Evolutionary conservation across 2,329 filamentous ascomycete species (phyloP).

Genomic region (Penicillium sp.): DNA sequence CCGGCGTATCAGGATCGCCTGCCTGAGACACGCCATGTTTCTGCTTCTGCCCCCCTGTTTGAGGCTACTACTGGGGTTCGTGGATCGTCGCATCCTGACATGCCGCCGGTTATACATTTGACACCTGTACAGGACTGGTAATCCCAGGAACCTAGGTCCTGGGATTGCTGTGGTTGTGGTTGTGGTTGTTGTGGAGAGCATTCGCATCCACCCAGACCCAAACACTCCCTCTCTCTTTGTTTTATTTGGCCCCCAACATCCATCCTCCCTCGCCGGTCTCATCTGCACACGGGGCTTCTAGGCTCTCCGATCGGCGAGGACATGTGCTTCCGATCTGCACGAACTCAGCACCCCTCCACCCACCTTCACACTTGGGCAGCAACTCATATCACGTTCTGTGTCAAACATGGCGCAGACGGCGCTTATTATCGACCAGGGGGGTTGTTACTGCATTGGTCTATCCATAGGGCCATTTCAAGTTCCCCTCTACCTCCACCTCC

Average conservation of each 20-base stretch:
- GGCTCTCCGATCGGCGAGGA: slow-evolving; percentile 9
- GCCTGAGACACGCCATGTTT: slow-evolving; percentile 42
- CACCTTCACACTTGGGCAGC: slow-evolving; percentile 4
- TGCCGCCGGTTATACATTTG: neutral
- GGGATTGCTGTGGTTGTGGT: too few species aligned
- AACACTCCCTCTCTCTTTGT: too few species aligned
- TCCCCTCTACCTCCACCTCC: neutral
- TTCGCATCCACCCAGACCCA: neutral
- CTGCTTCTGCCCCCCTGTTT: slow-evolving; percentile 18
- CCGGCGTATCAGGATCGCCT: slow-evolving; percentile 28
- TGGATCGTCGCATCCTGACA: neutral
- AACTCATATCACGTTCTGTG: slow-evolving; percentile 12
- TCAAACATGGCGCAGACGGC: slow-evolving; percentile 23
- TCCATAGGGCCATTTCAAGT: too few species aligned
- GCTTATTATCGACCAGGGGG: slow-evolving; percentile 21
- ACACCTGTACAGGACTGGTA: neutral
- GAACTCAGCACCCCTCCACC: neutral
- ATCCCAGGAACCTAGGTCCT: neutral
- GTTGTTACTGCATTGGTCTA: too few species aligned
- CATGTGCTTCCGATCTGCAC: slow-evolving; percentile 1
- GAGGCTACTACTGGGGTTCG: slow-evolving; percentile 4
- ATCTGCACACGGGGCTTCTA: slow-evolving; percentile 2
- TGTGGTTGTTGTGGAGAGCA: too few species aligned
- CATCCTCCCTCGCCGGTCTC: neutral
- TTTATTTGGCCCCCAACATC: neutral